Base-by-base conservation (phyloP, 345 rosid species). In the Lepidium africanum region DNA sequence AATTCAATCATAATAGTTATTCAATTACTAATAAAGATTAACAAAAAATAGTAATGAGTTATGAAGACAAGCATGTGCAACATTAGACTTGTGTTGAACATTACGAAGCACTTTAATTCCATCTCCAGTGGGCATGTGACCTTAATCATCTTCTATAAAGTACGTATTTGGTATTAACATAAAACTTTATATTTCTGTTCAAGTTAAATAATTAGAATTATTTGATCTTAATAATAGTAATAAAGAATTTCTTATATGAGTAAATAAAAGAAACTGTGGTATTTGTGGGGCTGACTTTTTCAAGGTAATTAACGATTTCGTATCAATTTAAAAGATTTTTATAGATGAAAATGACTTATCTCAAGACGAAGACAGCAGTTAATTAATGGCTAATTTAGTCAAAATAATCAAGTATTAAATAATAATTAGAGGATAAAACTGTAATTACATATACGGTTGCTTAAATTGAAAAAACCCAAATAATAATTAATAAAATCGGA, bases 11-110 rank as follows among this genome's bases (percentile, higher is more conserved):
- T n/a, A n/a, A n/a, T n/a, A n/a, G 3, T 1, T 12, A 14, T 30
- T 39, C 40, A 52, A 16, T 65, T 21, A 54, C 30, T 17, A 36
- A 23, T 8, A 33, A 62, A 10, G 2, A 14, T 1, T 21, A 21
- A 33, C 10, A 41, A 19, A 5, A 40, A 17, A 11, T 1, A 41
- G 14, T 7, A 1, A 50, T 33, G 13, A 70, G 36, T 69, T 40
- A 52, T 53, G 57, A 39, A 30, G 57, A 47, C 33, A 64, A 72
- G 38, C 76, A 73, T 65, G 77, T 73, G 77, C 77, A 49, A 58
- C 60, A 73, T 43, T 73, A 65, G 66, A 41, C 77, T 65, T 73
- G 77, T 57, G 66, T 58, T 65, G 71, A 65, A 65, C 71, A 39
- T 49, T 65, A 73, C 71, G 60, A 49, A 73, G 40, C 71, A 73